Conservation (phyloP, 2,329 filamentous ascomycete genomes). For the Fusarium sp. region DNA sequence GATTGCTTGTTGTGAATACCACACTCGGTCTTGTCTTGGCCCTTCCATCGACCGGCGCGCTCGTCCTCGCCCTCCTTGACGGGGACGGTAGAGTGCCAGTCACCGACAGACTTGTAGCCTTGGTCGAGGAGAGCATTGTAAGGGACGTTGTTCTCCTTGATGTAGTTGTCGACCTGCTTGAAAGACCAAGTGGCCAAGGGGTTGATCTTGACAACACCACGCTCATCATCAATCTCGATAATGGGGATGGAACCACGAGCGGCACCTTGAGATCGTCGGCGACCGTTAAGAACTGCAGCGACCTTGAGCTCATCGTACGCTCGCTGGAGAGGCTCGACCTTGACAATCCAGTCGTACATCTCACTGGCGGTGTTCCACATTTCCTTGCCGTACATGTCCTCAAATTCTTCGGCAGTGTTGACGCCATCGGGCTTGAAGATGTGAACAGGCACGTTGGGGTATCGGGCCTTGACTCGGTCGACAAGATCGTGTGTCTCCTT, state of each 20-base stretch:
- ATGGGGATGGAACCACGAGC: slow-evolving; percentile 91
- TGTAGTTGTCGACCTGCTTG: slow-evolving; percentile 86
- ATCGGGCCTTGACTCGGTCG: slow-evolving; percentile 78
- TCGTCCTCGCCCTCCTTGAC: slow-evolving; percentile 94
- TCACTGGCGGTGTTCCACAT: slow-evolving; percentile 89
- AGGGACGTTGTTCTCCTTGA: slow-evolving; percentile 86
- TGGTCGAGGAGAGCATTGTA: slow-evolving; percentile 92
- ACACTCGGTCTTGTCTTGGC: slow-evolving; percentile 94
- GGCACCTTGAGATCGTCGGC: slow-evolving; percentile 90
- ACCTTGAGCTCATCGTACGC: slow-evolving; percentile 90
- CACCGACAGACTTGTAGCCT: slow-evolving; percentile 98
- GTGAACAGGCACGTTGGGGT: slow-evolving; percentile 84
- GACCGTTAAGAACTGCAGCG: slow-evolving; percentile 90
- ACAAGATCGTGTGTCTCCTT: slow-evolving; percentile 79
- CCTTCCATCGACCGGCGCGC: slow-evolving; percentile 96
- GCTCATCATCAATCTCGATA: slow-evolving; percentile 88
- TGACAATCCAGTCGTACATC: slow-evolving; percentile 95
- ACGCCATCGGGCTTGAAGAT: slow-evolving; percentile 87
- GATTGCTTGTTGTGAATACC: slow-evolving; percentile 99
- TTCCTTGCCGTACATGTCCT: slow-evolving; percentile 80
- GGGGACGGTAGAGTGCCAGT: slow-evolving; percentile 97
- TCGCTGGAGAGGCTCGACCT: slow-evolving; percentile 94
- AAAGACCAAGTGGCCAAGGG: slow-evolving; percentile 96
- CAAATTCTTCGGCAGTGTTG: slow-evolving; percentile 80
- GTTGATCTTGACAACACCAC: slow-evolving; percentile 96